Conservation (phyloP, 192 early-diverging fungal genomes). For the Phycomyces blakesleeanus region DNA sequence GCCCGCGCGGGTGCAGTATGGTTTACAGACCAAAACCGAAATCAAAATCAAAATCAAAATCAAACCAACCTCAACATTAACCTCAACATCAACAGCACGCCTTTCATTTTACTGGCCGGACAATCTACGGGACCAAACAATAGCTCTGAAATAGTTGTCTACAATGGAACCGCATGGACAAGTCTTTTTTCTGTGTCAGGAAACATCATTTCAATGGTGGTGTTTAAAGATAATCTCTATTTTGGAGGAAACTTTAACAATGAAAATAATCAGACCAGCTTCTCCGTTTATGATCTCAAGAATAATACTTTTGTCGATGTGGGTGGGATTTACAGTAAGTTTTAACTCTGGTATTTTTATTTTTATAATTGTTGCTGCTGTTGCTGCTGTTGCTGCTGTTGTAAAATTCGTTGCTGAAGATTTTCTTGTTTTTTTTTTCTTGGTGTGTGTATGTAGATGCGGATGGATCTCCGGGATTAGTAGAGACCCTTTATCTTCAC, state of each 20-base stretch:
- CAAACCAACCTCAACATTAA: too few species aligned
- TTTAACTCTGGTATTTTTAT: too few species aligned
- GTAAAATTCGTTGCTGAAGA: too few species aligned
- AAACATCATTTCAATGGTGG: conserved; percentile 42
- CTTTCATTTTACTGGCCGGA: too few species aligned
- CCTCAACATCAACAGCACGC: too few species aligned
- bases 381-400: too few species aligned
- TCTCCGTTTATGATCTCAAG: conserved; percentile 50
- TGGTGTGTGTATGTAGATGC: not conserved
- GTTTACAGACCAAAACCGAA: too few species aligned
- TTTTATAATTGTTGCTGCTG: too few species aligned
- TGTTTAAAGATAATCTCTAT: conserved; percentile 48
- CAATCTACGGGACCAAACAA: too few species aligned
- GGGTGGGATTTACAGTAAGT: conserved; percentile 2
- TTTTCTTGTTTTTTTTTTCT: not conserved
- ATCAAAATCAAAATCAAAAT: too few species aligned
- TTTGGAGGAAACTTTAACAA: conserved; percentile 47
- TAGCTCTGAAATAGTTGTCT: not conserved
- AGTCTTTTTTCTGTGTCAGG: conserved; percentile 20
- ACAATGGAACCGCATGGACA: not conserved
- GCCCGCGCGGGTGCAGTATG: too few species aligned
- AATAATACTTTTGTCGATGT: conserved; percentile 8
- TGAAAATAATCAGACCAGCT: not conserved
- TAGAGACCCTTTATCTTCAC: conserved; percentile 17
- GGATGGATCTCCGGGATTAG: not conserved